Conservation (phyloP, 2,329 filamentous ascomycete species). For the Talaromyces sp. region DNA sequence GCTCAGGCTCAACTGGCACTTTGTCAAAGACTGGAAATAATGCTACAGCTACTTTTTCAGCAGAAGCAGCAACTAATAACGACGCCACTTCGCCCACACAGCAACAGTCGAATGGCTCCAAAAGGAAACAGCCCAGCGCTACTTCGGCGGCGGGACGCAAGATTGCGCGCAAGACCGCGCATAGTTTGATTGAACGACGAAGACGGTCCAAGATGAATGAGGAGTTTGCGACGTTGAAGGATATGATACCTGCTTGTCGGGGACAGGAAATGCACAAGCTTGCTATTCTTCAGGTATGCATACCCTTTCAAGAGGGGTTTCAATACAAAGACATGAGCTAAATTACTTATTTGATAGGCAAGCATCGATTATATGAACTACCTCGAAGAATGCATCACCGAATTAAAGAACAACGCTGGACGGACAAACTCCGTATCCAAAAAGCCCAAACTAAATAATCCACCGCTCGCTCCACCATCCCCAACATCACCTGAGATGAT, state of each 20-base stretch:
- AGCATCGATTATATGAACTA: constrained; percentile 96
- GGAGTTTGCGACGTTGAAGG: constrained; percentile 87
- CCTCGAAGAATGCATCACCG: constrained; percentile 77
- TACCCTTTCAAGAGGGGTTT: too few species aligned
- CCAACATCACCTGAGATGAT: constrained; percentile 33
- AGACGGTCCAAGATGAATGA: constrained; percentile 97
- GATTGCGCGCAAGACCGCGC: constrained; percentile 91
- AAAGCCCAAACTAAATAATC: neutral
- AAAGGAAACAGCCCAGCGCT: constrained; percentile 71
- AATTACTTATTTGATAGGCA: constrained; percentile 58
- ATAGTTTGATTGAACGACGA: constrained; percentile 87
- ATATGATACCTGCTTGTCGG: constrained; percentile 92
- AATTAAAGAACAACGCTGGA: constrained; percentile 59
- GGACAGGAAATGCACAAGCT: constrained; percentile 97
- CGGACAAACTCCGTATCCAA: constrained; percentile 18
- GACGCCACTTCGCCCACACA: neutral
- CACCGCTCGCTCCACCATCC: constrained; percentile 26
- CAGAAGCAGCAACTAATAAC: neutral
- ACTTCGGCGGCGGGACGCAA: constrained; percentile 86
- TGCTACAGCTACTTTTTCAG: neutral
- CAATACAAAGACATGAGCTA: neutral
- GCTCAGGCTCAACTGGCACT: neutral
- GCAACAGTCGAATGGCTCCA: constrained; percentile 45
- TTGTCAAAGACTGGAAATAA: neutral
- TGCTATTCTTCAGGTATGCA: constrained; percentile 75